Evolutionary conservation across 2,329 filamentous ascomycete species (phyloP), one percentile per base, ranked within the genome.

Genomic region (Pestalotiopsis sp.): DNA sequence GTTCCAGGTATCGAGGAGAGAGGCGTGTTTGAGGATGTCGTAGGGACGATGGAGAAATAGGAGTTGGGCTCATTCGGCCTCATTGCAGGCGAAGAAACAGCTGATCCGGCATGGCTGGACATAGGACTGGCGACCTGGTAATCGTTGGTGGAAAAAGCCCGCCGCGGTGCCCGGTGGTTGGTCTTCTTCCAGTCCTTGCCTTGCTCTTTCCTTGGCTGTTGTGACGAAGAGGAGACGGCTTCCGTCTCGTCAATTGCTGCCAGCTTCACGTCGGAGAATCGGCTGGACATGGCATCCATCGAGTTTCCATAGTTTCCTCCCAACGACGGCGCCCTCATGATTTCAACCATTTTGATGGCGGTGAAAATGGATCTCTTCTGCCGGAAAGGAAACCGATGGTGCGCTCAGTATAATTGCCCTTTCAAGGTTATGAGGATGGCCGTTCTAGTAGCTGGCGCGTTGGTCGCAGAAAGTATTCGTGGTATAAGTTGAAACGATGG

Each of bases 131-230:
- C 69, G 20, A 74, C 68, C 23, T 71, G 72, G 69, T 76, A 75
- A 59, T 78, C 75, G 66, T 73, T 71, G 41, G 74, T 72, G 14
- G 77, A 73, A 71, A 77, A 78, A 36, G 77, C 77, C 31, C 77
- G 75, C 60, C 77, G 76, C 41, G 77, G 76, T 20, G 67, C 70
- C 9, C 72, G 72, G 59, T 71, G 45, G 64, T 49, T 49, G 27
- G 62, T 67, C 41, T 70, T 71, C 59, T 70, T 61, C 60, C 17
- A 45, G 7, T 62, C 64, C 20, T 66, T 69, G n/a, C 60, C 49
- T 13, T 66, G 58, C 45, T 65, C 65, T 27, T 64, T 66, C 64
- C 61, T 65, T n/a, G 65, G 45, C 6, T 71, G 45, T 38, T 64
- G 66, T 3, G 36, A 11, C 23, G 59, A n/a, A 52, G 45, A n/a